These are phyloP conservation scores for Paramarasmius palmivorus DNA, from an alignment of 1,284 basidiomycete genomes.

Conservation along the genomic window DNA sequence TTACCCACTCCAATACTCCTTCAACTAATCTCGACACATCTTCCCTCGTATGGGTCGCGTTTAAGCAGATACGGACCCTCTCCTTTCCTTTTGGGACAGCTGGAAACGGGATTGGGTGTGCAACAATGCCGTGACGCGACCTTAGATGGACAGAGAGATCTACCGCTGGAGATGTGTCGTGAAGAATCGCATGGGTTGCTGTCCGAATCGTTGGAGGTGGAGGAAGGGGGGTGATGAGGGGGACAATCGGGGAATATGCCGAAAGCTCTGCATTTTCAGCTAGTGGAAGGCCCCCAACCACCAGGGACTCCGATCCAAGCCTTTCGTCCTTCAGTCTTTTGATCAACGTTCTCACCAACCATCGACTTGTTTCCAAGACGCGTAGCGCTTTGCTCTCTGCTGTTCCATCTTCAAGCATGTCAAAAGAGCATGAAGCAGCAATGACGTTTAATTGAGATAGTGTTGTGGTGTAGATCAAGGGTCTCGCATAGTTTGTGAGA, in stretches of 20 bases:
- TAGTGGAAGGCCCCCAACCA: neutral
- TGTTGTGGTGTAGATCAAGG: conserved; percentile 89
- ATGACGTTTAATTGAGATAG: conserved; percentile 76
- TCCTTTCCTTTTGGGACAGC: conserved; percentile 84
- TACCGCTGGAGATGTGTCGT: conserved; percentile 47
- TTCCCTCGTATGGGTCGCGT: conserved; percentile 67
- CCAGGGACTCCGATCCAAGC: neutral
- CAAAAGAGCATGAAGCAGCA: conserved; percentile 76
- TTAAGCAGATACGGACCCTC: conserved; percentile 83
- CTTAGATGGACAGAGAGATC: conserved; percentile 69
- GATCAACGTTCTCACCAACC: neutral
- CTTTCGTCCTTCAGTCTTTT: neutral
- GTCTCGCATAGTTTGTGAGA: conserved; percentile 90
- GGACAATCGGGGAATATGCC: neutral
- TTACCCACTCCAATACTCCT: conserved; percentile 52
- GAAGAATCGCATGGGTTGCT: too few relatives aligned
- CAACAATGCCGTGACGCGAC: conserved; percentile 56
- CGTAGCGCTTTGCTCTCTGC: conserved; percentile 39
- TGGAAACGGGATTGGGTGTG: conserved; percentile 80
- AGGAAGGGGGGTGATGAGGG: neutral
- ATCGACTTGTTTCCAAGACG: neutral
- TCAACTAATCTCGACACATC: conserved; percentile 65
- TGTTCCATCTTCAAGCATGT: conserved; percentile 71
- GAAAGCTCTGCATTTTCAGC: conserved; percentile 21
- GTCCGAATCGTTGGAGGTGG: too few relatives aligned